Conservation (phyloP, 169 alveolate species). For the Plasmodium inui region DNA sequence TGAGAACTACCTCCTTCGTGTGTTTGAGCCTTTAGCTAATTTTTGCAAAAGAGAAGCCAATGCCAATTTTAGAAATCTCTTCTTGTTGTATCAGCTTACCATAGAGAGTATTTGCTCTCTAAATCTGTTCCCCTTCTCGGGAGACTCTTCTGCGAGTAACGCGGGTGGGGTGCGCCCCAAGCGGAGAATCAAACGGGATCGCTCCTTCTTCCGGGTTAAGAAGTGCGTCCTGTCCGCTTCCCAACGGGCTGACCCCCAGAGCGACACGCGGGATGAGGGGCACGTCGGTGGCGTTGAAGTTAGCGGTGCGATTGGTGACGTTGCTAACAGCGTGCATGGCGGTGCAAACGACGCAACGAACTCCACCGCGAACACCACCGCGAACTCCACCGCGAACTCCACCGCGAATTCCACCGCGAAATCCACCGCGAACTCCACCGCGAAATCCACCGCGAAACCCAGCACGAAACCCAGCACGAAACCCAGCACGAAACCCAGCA, state of each 20-base stretch:
- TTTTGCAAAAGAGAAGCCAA: conserved; percentile 65
- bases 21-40: conserved; percentile 46
- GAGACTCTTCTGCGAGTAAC: neutral
- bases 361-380: neutral
- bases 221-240: neutral
- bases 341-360: too few species aligned
- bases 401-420: neutral
- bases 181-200: neutral
- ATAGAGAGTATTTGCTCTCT: conserved; percentile 25
- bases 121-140: conserved; percentile 12
- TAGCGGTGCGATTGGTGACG: too few species aligned
- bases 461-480: too few species aligned
- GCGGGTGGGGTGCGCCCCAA: neutral
- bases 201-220: neutral
- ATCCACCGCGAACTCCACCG: neutral
- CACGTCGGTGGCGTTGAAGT: too few species aligned
- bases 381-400: neutral
- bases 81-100: conserved; percentile 48
- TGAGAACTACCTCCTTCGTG: conserved; percentile 50
- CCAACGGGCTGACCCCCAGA: neutral
- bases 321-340: too few species aligned
- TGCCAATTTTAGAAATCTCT: conserved; percentile 53
- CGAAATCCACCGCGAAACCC: neutral
- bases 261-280: too few species aligned
- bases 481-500: too few species aligned